Percentiles rank a stretch among this genome's conserved stretches.
Conservation (phyloP, 1,284 basidiomycete genomes). For the Porogramme epimiltina region DNA sequence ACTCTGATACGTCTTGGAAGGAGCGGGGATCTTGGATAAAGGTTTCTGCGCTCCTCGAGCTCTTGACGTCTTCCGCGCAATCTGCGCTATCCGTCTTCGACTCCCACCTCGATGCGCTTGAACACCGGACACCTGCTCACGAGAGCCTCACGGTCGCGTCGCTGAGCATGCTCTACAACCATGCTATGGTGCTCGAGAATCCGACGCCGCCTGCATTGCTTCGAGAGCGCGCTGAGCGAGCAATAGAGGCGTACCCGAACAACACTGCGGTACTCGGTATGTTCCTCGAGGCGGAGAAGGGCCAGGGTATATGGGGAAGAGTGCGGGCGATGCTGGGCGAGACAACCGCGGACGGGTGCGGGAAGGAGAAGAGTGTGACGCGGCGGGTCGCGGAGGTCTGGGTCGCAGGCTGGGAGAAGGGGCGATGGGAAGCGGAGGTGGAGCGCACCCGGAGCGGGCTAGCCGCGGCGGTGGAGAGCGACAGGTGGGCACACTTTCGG, state of each 20-base stretch:
- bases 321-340: conserved; percentile 56
- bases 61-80: conserved; percentile 50
- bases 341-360: conserved; percentile 28
- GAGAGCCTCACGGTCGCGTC: conserved; percentile 65
- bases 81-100: conserved; percentile 53
- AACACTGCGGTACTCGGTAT: conserved; percentile 78
- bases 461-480: conserved; percentile 58
- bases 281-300: conserved; percentile 79
- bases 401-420: conserved; percentile 76
- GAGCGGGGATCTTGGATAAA: conserved; percentile 65
- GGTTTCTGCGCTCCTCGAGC: conserved; percentile 62
- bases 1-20: conserved; percentile 43
- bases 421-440: conserved; percentile 65
- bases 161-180: conserved; percentile 64
- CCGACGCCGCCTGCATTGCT: conserved; percentile 62
- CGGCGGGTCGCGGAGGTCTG: conserved; percentile 70
- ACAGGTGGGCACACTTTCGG: conserved; percentile 42
- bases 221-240: conserved; percentile 57
- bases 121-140: conserved; percentile 36
- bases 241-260: conserved; percentile 62
- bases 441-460: conserved; percentile 72
- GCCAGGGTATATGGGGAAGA: conserved; percentile 73
- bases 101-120: conserved; percentile 33
- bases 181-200: conserved; percentile 55
- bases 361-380: conserved; percentile 53